Evolutionary conservation across 2,329 filamentous ascomycete genomes (phyloP).

Genomic region (Monilinia fructigena): DNA sequence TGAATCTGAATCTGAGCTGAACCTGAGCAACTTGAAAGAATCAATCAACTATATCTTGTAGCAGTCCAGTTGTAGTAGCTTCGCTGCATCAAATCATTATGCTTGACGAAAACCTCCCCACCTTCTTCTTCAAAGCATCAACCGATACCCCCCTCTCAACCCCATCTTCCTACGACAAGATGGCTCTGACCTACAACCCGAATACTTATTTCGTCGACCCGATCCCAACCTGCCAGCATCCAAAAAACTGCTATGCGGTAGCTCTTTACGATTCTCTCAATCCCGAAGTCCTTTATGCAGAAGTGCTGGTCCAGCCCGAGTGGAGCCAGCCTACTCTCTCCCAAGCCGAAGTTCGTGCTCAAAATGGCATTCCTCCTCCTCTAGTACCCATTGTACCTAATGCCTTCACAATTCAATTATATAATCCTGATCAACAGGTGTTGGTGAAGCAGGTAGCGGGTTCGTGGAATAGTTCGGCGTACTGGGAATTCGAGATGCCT

Average conservation of each 20-base stretch:
- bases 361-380: slow-evolving; percentile 62
- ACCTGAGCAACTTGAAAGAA: background rate
- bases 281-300: slow-evolving; percentile 79
- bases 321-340: slow-evolving; percentile 83
- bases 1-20: too few relatives aligned
- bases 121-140: slow-evolving; percentile 53
- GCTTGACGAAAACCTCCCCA: slow-evolving; percentile 94
- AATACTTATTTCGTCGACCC: slow-evolving; percentile 76
- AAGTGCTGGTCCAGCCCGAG: slow-evolving; percentile 79
- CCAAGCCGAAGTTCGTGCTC: slow-evolving; percentile 72
- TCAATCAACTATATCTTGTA: background rate
- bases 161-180: slow-evolving; percentile 61
- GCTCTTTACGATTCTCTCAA: slow-evolving; percentile 82
- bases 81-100: slow-evolving; percentile 47
- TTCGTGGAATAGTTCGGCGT: slow-evolving; percentile 75
- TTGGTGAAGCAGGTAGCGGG: slow-evolving; percentile 67
- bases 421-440: slow-evolving; percentile 88
- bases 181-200: slow-evolving; percentile 75
- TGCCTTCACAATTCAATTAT: slow-evolving; percentile 80
- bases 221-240: slow-evolving; percentile 68
- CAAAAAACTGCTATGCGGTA: slow-evolving; percentile 78
- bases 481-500: slow-evolving; percentile 92
- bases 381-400: slow-evolving; percentile 74
- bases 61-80: background rate
- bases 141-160: slow-evolving; percentile 55